phyloP scores from a whole-genome alignment of 2,329 filamentous ascomycete species.

The Diaporthe eres region DNA sequence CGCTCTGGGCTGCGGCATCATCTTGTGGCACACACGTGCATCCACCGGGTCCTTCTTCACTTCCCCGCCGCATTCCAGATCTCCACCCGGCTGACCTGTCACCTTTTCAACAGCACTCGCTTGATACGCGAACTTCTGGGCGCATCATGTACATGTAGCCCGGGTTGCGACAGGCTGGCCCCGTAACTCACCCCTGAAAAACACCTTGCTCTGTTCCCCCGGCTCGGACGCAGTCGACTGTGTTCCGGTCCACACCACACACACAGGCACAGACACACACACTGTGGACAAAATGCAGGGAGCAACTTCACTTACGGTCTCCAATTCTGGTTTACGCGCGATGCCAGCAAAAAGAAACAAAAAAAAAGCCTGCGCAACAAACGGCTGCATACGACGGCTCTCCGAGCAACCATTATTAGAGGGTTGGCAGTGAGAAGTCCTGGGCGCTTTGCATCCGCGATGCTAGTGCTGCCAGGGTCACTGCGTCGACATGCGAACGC shows the following conservation, averaged over 20 bases:
- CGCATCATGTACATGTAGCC: conserved; percentile 24
- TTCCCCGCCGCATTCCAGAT: conserved; percentile 40
- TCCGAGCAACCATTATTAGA: neutral
- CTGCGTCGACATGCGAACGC: conserved; percentile 33
- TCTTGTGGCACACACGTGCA: conserved; percentile 34
- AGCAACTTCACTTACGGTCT: neutral
- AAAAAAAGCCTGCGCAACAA: neutral
- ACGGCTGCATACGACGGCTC: conserved; percentile 11
- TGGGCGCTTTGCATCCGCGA: conserved; percentile 14
- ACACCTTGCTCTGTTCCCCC: neutral
- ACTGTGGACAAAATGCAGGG: conserved; percentile 13
- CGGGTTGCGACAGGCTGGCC: conserved; percentile 11
- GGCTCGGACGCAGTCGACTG: conserved; percentile 28
- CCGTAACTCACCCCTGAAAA: conserved; percentile 28
- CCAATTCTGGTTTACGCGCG: neutral
- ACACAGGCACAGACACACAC: neutral
- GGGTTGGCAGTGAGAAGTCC: neutral
- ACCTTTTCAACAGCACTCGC: conserved; percentile 24
- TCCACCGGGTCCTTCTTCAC: conserved; percentile 19
- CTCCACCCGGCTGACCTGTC: conserved; percentile 40
- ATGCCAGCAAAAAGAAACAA: neutral
- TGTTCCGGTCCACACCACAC: conserved; percentile 21
- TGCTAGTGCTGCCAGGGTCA: conserved; percentile 24
- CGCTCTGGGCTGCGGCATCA: conserved; percentile 27
- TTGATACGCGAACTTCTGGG: conserved; percentile 22